Evolutionary conservation across 805 yeast species (phyloP), one percentile per base, ranked within the genome.

Genomic region (Saccharomycopsis capsularis): DNA sequence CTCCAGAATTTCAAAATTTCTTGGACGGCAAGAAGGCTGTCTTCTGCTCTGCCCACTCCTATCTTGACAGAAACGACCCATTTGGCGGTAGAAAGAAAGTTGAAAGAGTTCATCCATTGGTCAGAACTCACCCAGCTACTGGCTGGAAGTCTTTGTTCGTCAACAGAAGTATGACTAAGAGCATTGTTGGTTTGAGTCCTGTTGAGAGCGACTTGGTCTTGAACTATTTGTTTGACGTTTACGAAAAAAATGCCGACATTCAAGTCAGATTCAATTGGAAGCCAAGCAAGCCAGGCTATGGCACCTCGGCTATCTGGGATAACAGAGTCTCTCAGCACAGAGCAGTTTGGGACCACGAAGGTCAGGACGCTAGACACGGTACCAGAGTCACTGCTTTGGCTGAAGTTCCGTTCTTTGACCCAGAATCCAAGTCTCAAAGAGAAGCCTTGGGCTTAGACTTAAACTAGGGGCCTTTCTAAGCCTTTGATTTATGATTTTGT

Each of bases 71-170:
- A 51, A 63, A 69, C 21, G 67, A 68, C 25, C 79, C 78, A 21
- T 67, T 76, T 23, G 63, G 63, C 48, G 73, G 75, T n/a, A 72
- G 71, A 16, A 68, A 68, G 49, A 68, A 68, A 47, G 66, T 78
- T 47, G 79, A 71, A 55, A 70, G 81, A 61, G 75, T 70, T 51
- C 85, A 80, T 62, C 84, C 83, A 2, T 55, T 80, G 23, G 72
- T 80, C 32, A 72, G 84, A 64, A 76, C 82, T 36, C 81, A 81
- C 56, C 85, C 85, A 7, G 81, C 73, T 13, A 79, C 84, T 25
- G 82, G 82, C 40, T 70, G 78, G 76, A 80, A 79, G 62, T 65
- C 79, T 1, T 63, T 79, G 54, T 79, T 66, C 52, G 76, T 78
- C 39, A 77, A 78, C 62, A 68, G 78, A 42, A 64, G 68, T 19